Base-by-base conservation (phyloP, 2,329 filamentous ascomycete genomes). In the Tolypocladium tropicale region DNA sequence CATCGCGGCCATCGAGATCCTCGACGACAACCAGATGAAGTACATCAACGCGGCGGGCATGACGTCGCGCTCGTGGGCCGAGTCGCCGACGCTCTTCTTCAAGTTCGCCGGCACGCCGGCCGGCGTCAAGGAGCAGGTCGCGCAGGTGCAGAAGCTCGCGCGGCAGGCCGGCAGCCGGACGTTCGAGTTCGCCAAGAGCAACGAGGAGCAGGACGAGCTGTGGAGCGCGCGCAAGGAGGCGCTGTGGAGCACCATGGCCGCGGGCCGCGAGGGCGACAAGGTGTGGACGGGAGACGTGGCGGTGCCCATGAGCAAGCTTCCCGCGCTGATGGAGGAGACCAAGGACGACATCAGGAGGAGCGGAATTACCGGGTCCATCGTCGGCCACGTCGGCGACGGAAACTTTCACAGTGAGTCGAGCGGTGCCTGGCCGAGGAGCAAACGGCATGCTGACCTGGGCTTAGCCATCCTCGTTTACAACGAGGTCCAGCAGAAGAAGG, bases 281-380 rank as follows among this genome's bases (percentile, higher is more conserved):
- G 86, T 94, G 4, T 94, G 89, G 89, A 93, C 89, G 0, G 89
- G 88, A 1, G 90, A 95, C 65, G 90, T 94, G 12, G 90, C 90
- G 0, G 90, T 95, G 55, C 90, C 90, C 16, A 85, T 94, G 68
- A 88, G 83, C 60, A 76, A 80, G 58, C 69, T 94, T 63, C 82
- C 89, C 4, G 80, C 87, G 59, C 83, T 92, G 57, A 90, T 93
- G 61, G 88, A 91, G 69, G 81, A 87, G 70, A 91, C 89, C 1
- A 76, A 76, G 67, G 68, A 70, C 56, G 70, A 75, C 23, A 67
- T 77, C 59, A 64, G 63, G 57, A 70, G 66, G 67, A 77, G 74
- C 53, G 75, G 75, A 1, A 61, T 77, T 52, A 73, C 72, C 55
- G 72, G 69, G 1, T 74, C 74, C 28, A 78, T 90, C 59, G 85